phyloP scores from a whole-genome alignment of 345 rosid genomes.

The Turnera subulata region DNA sequence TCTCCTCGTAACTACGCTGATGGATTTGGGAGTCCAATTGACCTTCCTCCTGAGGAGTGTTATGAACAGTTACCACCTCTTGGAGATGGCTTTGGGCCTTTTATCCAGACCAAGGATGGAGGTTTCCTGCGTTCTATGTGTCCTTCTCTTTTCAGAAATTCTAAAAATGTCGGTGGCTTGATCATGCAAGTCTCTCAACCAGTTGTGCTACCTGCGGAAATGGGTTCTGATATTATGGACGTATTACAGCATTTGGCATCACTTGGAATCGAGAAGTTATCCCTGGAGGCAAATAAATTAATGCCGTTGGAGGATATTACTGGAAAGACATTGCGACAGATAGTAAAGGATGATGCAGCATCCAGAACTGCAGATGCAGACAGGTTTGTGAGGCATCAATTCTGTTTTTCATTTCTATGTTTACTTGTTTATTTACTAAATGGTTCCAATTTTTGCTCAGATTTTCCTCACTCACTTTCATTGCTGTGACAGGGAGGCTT shows the following conservation, averaged over 20 bases:
- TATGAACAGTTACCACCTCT: slow-evolving; percentile 35
- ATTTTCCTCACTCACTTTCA: slow-evolving; percentile 1
- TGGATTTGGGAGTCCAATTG: slow-evolving; percentile 90
- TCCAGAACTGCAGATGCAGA: slow-evolving; percentile 10
- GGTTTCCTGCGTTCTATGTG: slow-evolving; percentile 55
- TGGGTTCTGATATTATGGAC: slow-evolving; percentile 55
- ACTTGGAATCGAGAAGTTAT: slow-evolving; percentile 40
- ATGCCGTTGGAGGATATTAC: slow-evolving; percentile 69
- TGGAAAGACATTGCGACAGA: slow-evolving; percentile 52
- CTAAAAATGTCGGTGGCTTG: slow-evolving; percentile 44
- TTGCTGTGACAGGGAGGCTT: slow-evolving; percentile 24
- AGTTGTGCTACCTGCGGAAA: slow-evolving; percentile 47
- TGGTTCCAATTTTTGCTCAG: not conserved
- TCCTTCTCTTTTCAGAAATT: slow-evolving; percentile 42
- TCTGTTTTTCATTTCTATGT: slow-evolving; percentile 1
- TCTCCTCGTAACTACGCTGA: slow-evolving; percentile 38
- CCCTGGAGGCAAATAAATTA: slow-evolving; percentile 33
- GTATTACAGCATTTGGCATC: slow-evolving; percentile 47
- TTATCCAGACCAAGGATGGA: slow-evolving; percentile 41
- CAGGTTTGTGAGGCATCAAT: slow-evolving; percentile 31
- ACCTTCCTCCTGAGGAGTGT: slow-evolving; percentile 33
- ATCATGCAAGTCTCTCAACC: slow-evolving; percentile 59
- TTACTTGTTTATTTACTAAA: not conserved
- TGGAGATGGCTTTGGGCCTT: slow-evolving; percentile 47
- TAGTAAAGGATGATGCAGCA: slow-evolving; percentile 29